phyloP scores from a whole-genome alignment of 2,329 filamentous ascomycete species.

The Penicillium italicum region DNA sequence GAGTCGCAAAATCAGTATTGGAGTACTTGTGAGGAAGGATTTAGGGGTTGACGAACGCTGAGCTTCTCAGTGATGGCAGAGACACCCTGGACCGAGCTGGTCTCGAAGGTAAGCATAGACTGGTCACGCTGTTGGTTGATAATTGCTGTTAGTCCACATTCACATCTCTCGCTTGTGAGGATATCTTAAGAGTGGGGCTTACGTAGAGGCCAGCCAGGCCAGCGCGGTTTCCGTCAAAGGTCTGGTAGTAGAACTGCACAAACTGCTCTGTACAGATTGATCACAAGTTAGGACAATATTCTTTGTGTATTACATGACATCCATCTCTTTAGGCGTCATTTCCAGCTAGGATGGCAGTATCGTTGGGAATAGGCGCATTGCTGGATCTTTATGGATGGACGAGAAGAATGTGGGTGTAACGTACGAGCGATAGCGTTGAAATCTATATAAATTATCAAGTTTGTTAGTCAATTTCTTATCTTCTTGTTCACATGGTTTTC shows the following conservation, averaged over 20 bases:
- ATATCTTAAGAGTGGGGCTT: conserved; percentile 38
- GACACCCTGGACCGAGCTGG: conserved; percentile 60
- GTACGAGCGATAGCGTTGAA: conserved; percentile 41
- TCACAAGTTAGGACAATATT: conserved; percentile 17
- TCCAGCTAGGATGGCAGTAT: conserved; percentile 4
- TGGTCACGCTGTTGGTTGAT: conserved; percentile 59
- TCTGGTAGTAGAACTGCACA: conserved; percentile 83
- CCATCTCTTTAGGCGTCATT: neutral
- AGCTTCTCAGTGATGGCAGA: conserved; percentile 75
- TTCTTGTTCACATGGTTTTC: neutral
- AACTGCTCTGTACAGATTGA: conserved; percentile 66
- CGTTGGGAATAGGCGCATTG: conserved; percentile 9
- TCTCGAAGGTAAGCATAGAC: conserved; percentile 95
- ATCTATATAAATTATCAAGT: conserved; percentile 25
- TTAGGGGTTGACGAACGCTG: conserved; percentile 52
- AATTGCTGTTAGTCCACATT: conserved; percentile 7
- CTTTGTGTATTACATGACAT: neutral
- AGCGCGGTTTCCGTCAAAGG: conserved; percentile 71
- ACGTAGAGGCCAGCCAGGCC: conserved; percentile 74
- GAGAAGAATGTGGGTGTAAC: conserved; percentile 16
- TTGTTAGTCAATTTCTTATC: conserved; percentile 11
- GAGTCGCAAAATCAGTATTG: neutral
- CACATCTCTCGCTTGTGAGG: neutral
- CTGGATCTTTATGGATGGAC: neutral
- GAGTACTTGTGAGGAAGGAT: neutral